These are phyloP conservation scores for Ajuga chamaepitys DNA, from an alignment of 257 asterid genomes.

Conservation along the genomic window DNA sequence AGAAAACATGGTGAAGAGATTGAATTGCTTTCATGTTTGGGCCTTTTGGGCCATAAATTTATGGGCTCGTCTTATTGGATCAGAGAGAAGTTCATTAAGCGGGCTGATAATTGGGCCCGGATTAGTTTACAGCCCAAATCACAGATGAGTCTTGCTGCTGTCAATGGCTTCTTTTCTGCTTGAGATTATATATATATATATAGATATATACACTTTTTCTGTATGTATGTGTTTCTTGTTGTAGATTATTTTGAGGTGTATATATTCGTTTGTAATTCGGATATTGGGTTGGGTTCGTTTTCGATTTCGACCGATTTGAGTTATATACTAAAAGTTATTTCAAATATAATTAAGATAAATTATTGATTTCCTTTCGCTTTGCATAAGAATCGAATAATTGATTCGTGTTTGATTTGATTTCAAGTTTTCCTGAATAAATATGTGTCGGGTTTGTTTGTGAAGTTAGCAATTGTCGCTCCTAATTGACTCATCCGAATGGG, in stretches of 20 bases:
- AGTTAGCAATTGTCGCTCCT: too few species aligned
- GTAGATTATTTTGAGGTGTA: constrained; percentile 1
- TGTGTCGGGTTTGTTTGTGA: too few species aligned
- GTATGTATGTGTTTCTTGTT: not conserved
- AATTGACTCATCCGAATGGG: too few species aligned
- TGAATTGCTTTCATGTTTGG: constrained; percentile 36
- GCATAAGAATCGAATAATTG: too few species aligned
- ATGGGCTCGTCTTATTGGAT: constrained; percentile 31
- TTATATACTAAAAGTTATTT: too few species aligned
- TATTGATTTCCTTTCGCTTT: too few species aligned
- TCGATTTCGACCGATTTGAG: too few species aligned
- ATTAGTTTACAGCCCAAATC: constrained; percentile 26
- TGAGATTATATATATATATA: not conserved
- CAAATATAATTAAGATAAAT: too few species aligned
- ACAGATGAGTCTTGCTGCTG: constrained; percentile 46
- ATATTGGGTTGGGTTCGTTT: not conserved
- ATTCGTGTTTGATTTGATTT: too few species aligned
- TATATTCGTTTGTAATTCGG: not conserved
- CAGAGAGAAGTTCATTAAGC: constrained; percentile 7
- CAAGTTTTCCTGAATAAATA: too few species aligned
- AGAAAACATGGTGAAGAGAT: constrained; percentile 48
- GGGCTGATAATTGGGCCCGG: constrained; percentile 1
- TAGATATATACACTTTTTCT: not conserved
- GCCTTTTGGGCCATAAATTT: constrained; percentile 23
- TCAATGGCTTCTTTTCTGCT: constrained; percentile 57